These are phyloP conservation scores for Boletus pseudo-olivaceus DNA, from an alignment of 768 basidiomycete species.

Conservation along the genomic window DNA sequence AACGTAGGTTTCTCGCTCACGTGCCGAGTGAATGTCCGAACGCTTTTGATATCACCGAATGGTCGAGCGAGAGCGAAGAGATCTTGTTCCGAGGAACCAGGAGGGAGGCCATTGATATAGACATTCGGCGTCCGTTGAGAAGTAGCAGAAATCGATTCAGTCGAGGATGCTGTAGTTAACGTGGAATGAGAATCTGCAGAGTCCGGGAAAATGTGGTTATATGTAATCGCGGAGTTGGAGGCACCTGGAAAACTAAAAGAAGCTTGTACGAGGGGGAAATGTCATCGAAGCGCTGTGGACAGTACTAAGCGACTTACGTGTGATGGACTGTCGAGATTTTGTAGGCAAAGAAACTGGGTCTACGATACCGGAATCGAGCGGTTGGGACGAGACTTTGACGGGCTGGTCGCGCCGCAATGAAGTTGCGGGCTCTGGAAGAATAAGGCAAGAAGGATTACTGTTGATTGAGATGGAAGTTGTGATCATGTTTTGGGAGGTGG, in stretches of 20 bases:
- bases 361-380: conserved; percentile 13
- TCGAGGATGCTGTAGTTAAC: conserved; percentile 11
- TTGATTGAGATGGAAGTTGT: conserved; percentile 11
- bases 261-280: conserved; percentile 8
- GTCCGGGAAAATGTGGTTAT: conserved; percentile 9
- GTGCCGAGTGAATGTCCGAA: conserved; percentile 80
- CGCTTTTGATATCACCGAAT: conserved; percentile 74
- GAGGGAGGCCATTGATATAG: conserved; percentile 85
- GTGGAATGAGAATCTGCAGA: conserved; percentile 12
- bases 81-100: conserved; percentile 78
- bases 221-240: conserved; percentile 8
- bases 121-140: conserved; percentile 62
- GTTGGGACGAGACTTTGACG: conserved; percentile 9
- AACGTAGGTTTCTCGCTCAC: conserved; percentile 66
- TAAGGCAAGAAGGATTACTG: conserved; percentile 22
- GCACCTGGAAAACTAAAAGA: conserved; percentile 26
- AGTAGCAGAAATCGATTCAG: conserved; percentile 8
- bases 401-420: conserved; percentile 4
- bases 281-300: neutral
- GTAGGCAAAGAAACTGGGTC: conserved; percentile 2
- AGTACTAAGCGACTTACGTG: conserved; percentile 18
- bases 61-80: conserved; percentile 66
- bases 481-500: conserved; percentile 10
- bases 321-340: conserved; percentile 18
- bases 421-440: conserved; percentile 8